A percentile compares a stretch with the other conserved stretches of the same genome.
phyloP scores from a whole-genome alignment of 2,329 filamentous ascomycete genomes.

The Escovopsis sp. region DNA sequence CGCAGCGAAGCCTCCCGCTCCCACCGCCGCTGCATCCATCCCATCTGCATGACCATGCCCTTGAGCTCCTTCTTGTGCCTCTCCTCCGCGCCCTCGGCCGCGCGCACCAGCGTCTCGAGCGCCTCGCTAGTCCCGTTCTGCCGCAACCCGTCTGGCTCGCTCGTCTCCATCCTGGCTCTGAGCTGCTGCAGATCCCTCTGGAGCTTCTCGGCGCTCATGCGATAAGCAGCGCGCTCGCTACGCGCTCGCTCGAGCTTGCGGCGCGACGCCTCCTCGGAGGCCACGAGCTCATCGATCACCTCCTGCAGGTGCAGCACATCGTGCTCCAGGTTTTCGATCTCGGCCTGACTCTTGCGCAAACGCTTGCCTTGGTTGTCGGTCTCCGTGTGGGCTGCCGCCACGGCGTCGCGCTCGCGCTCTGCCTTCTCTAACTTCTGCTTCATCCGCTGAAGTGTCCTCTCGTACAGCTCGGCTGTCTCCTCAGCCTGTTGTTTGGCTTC shows the following conservation, averaged over 20 bases:
- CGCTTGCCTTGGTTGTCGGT: constrained; percentile 41
- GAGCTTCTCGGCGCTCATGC: constrained; percentile 38
- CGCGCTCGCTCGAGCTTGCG: constrained; percentile 56
- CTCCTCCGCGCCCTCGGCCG: constrained; percentile 47
- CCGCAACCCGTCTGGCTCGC: constrained; percentile 6
- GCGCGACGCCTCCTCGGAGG: constrained; percentile 44
- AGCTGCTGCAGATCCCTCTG: constrained; percentile 35
- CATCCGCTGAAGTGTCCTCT: constrained; percentile 27
- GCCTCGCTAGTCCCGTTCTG: constrained; percentile 23
- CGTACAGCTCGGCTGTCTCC: constrained; percentile 29
- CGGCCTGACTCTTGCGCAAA: constrained; percentile 47
- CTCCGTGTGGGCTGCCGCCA: constrained; percentile 21
- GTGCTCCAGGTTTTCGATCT: constrained; percentile 55
- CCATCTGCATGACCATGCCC: constrained; percentile 76
- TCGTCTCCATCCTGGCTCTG: constrained; percentile 15
- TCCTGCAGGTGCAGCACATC: constrained; percentile 56
- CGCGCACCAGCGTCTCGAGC: constrained; percentile 43
- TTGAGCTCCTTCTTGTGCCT: constrained; percentile 62
- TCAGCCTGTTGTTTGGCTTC: constrained; percentile 37
- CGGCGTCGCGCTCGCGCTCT: constrained; percentile 29
- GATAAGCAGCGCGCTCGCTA: constrained; percentile 45
- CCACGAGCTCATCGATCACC: constrained; percentile 41
- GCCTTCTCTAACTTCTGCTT: constrained; percentile 36
- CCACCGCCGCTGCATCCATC: constrained; percentile 74
- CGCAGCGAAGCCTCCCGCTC: constrained; percentile 69